Percentiles rank a stretch among this genome's conserved stretches.
phyloP scores from a whole-genome alignment of 2,329 filamentous ascomycete species.

The Didymella keratinophila region DNA sequence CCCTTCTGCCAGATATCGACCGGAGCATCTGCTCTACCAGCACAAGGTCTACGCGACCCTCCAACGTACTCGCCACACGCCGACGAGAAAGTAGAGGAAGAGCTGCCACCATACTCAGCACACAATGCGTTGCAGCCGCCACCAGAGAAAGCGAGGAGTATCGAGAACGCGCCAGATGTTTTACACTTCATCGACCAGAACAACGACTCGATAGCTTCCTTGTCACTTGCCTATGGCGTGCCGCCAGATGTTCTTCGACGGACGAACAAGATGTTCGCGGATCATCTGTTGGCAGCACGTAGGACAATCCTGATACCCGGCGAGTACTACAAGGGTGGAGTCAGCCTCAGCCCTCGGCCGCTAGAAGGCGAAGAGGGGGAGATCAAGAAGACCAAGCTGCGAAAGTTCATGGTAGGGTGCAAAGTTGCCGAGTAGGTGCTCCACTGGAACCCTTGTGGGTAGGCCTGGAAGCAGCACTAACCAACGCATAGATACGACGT shows the following conservation, averaged over 20 bases:
- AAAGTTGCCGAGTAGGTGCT: conserved; percentile 76
- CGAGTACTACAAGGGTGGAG: conserved; percentile 70
- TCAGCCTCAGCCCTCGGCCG: conserved; percentile 73
- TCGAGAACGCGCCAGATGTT: conserved; percentile 65
- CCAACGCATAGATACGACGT: conserved; percentile 65
- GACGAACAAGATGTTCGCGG: conserved; percentile 74
- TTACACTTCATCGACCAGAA: conserved; percentile 77
- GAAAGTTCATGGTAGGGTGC: conserved; percentile 80
- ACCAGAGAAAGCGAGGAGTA: conserved; percentile 42
- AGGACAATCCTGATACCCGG: conserved; percentile 76
- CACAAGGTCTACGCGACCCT: conserved; percentile 71
- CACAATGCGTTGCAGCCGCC: conserved; percentile 37
- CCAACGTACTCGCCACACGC: conserved; percentile 66
- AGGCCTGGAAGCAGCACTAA: background rate
- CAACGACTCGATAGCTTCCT: conserved; percentile 71
- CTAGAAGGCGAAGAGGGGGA: conserved; percentile 79
- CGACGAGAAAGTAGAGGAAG: conserved; percentile 43
- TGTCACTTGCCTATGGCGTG: conserved; percentile 76
- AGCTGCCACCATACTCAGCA: conserved; percentile 56
- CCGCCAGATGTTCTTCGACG: conserved; percentile 68
- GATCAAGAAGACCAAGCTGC: conserved; percentile 71
- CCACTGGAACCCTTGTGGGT: background rate
- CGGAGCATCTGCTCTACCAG: conserved; percentile 64
- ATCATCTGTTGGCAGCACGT: conserved; percentile 74
- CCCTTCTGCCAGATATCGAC: conserved; percentile 80